These are phyloP conservation scores for Penicillium sp. DNA, from an alignment of 2,329 filamentous ascomycete genomes.

Conservation along the genomic window DNA sequence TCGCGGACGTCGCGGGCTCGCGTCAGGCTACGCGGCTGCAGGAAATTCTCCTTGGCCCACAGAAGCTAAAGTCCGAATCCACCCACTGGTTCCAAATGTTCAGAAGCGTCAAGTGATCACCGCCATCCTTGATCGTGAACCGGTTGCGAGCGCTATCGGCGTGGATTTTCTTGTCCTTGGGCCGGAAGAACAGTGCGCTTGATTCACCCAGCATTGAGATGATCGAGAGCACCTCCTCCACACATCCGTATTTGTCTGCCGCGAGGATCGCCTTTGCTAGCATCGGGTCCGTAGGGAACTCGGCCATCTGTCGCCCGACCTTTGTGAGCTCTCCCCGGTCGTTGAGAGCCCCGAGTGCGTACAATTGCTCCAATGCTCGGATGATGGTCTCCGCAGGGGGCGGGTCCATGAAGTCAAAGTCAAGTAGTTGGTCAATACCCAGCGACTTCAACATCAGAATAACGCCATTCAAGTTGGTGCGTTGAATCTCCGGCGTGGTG, in stretches of 20 bases:
- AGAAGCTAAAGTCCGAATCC: conserved; percentile 80
- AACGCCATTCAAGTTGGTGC: conserved; percentile 78
- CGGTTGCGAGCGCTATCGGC: conserved; percentile 84
- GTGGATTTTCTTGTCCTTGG: conserved; percentile 95
- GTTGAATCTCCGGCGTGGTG: conserved; percentile 87
- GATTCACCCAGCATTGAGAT: conserved; percentile 92
- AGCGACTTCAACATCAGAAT: conserved; percentile 83
- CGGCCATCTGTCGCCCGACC: conserved; percentile 86
- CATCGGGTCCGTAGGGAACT: conserved; percentile 90
- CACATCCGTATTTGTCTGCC: conserved; percentile 83
- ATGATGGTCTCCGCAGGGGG: conserved; percentile 87
- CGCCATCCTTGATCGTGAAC: conserved; percentile 85
- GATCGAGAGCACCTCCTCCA: conserved; percentile 85
- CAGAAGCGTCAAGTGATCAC: conserved; percentile 80
- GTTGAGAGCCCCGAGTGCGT: conserved; percentile 83
- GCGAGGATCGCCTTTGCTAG: conserved; percentile 83
- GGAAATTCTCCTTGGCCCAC: conserved; percentile 88
- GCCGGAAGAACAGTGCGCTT: conserved; percentile 83
- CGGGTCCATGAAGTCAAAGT: conserved; percentile 95
- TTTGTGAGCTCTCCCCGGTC: conserved; percentile 85
- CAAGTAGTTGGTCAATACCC: conserved; percentile 84
- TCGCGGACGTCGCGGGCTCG: conserved; percentile 87
- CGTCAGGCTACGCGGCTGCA: conserved; percentile 84
- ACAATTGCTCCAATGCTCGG: conserved; percentile 81
- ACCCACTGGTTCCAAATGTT: conserved; percentile 97